phyloP scores from a whole-genome alignment of 495 filamentous ascomycete genomes.

The Hypomontagnella monticulosa region DNA sequence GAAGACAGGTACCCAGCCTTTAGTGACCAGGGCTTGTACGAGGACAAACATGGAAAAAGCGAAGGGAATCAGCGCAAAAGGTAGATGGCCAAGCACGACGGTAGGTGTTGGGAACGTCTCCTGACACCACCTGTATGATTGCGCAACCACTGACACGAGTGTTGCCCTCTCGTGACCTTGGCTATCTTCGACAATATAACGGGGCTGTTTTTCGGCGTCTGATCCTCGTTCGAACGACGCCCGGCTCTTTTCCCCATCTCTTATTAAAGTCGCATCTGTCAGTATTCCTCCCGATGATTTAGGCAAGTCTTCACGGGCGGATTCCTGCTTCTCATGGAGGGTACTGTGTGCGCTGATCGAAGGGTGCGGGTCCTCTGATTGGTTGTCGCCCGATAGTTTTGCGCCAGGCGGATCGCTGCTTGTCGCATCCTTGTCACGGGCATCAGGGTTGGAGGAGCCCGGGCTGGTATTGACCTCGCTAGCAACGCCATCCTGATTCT shows the following conservation, averaged over 20 bases:
- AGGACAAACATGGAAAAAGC: slow-evolving; percentile 74
- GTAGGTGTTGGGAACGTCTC: slow-evolving; percentile 74
- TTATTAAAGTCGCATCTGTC: slow-evolving; percentile 12
- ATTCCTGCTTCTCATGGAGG: slow-evolving; percentile 34
- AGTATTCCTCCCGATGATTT: slow-evolving; percentile 3
- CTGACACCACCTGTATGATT: slow-evolving; percentile 63
- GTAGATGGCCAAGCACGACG: slow-evolving; percentile 67
- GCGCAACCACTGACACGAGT: slow-evolving; percentile 55
- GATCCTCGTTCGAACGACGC: slow-evolving; percentile 27
- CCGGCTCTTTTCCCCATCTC: slow-evolving; percentile 32
- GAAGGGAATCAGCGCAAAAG: slow-evolving; percentile 71
- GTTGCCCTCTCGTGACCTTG: slow-evolving; percentile 32
- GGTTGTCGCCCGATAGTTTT: background rate
- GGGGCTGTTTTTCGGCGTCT: slow-evolving; percentile 28
- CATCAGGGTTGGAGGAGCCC: background rate
- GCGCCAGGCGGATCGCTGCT: background rate
- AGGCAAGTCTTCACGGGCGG: background rate
- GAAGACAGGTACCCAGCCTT: slow-evolving; percentile 74
- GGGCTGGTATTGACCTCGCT: background rate
- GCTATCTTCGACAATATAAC: slow-evolving; percentile 2
- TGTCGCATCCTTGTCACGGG: background rate
- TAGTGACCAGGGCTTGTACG: slow-evolving; percentile 71
- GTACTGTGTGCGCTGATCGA: slow-evolving; percentile 27
- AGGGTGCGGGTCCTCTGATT: background rate
- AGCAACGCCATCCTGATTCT: slow-evolving; percentile 1